Conservation (phyloP, 2,329 filamentous ascomycete genomes). For the Pseudodiploospora longispora region DNA sequence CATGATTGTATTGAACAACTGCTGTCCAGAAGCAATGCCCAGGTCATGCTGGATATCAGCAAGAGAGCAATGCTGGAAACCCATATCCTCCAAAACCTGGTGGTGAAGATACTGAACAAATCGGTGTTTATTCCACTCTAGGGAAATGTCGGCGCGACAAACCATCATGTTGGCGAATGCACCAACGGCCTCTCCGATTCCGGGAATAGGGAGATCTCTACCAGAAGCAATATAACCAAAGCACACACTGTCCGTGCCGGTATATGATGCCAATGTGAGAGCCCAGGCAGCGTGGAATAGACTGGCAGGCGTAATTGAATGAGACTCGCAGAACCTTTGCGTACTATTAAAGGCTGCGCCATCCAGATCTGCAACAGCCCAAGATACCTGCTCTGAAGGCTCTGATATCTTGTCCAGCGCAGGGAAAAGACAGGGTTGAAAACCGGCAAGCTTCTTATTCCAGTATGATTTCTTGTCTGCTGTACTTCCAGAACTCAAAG, state of each 20-base stretch:
- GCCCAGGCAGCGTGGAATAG: slow-evolving; percentile 46
- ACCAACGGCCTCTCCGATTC: slow-evolving; percentile 41
- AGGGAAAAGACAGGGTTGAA: slow-evolving; percentile 1
- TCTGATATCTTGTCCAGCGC: neutral
- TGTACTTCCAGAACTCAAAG: neutral
- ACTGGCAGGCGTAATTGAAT: slow-evolving; percentile 35
- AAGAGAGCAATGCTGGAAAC: slow-evolving; percentile 41
- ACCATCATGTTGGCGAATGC: slow-evolving; percentile 49
- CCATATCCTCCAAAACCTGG: slow-evolving; percentile 37
- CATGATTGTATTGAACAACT: slow-evolving; percentile 25
- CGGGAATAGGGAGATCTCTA: slow-evolving; percentile 40
- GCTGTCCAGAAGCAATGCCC: slow-evolving; percentile 11
- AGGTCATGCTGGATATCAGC: slow-evolving; percentile 34
- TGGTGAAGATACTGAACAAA: slow-evolving; percentile 25
- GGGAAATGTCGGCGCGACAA: slow-evolving; percentile 29
- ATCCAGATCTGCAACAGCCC: neutral
- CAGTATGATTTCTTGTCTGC: neutral
- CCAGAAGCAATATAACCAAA: slow-evolving; percentile 48
- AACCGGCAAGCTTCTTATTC: neutral
- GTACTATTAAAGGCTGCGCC: slow-evolving; percentile 3
- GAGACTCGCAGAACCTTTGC: slow-evolving; percentile 22
- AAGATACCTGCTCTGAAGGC: neutral
- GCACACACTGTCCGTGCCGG: slow-evolving; percentile 36
- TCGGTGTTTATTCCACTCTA: neutral
- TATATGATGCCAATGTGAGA: slow-evolving; percentile 39